phyloP scores from a whole-genome alignment of 2,329 filamentous ascomycete species.

The Fusarium sp. region DNA sequence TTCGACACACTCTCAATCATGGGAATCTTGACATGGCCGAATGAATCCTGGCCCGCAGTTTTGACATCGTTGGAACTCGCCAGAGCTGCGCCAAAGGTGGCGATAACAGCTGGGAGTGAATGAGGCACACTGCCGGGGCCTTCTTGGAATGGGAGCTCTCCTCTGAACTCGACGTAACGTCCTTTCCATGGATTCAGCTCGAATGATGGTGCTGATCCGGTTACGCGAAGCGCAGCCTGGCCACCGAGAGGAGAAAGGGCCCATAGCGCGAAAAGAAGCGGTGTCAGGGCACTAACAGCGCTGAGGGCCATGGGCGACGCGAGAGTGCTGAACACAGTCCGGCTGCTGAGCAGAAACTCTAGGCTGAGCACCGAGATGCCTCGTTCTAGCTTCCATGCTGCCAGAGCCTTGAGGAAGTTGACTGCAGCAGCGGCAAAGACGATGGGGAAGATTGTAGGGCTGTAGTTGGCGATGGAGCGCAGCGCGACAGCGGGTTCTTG shows the following conservation, averaged over 20 bases:
- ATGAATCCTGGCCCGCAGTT: constrained; percentile 13
- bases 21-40: constrained; percentile 22
- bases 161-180: constrained; percentile 19
- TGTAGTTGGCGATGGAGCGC: not conserved
- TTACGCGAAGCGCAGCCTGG: constrained; percentile 18
- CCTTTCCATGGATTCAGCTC: not conserved
- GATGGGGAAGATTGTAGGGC: constrained; percentile 20
- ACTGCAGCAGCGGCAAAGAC: constrained; percentile 16
- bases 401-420: constrained; percentile 18
- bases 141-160: not conserved
- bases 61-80: constrained; percentile 8
- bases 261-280: constrained; percentile 17
- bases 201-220: not conserved
- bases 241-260: constrained; percentile 19
- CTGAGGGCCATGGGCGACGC: constrained; percentile 2
- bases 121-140: not conserved
- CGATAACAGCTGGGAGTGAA: constrained; percentile 5
- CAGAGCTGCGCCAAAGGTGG: constrained; percentile 2
- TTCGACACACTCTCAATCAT: constrained; percentile 3
- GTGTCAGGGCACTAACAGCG: constrained; percentile 1
- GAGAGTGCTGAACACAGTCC: constrained; percentile 20
- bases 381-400: constrained; percentile 22
- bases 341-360: constrained; percentile 18
- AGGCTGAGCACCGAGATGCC: constrained; percentile 24
- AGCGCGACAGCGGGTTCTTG: not conserved